Base-by-base conservation (phyloP, 73 alveolate genomes). In the Halteria grandinella region DNA sequence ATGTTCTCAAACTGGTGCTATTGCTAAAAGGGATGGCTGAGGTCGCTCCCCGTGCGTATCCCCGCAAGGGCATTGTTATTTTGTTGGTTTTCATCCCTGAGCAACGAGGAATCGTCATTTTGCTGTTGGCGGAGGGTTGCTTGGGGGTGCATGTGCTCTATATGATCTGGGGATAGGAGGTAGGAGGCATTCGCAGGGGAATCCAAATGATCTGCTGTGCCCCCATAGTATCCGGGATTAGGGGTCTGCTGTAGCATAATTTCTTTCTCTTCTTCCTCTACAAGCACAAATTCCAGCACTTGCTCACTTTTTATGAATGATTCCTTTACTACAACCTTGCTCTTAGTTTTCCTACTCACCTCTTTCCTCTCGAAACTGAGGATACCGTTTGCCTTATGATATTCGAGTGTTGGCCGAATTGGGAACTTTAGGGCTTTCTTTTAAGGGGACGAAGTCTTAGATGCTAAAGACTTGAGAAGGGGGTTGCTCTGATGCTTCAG, bases 241-340 rank as follows among this genome's bases (percentile, higher is more conserved):
- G 43, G 34, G 43, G 37, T 40, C 58, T 40, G 18, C 3, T 55
- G 21, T 39, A 40, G 43, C 37, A 60, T n/a, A n/a, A n/a, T n/a
- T n/a, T n/a, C 37, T 48, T 18, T 5, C 8, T 60, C 77, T 21
- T 60, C 77, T 29, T 60, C 77, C 4, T 60, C 77, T 37, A 40
- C 77, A 7, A 60, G 41, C 6, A 14, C 43, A 23, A 18, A 60
- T 11, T 60, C 77, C 24, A 40, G n/a, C 10, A 60, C 21, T 32
- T 40, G 15, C 27, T 60, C 77, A 6, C 37, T 14, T 37, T 60
- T 60, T 5, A 39, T 40, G 27, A 40, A 25, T 1, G 43, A 11
- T 18, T 60, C 77, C 20, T 60, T 60, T 5, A 6, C 7, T 37
- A 39, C 77, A 40, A 43, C 43, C 2, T 21, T 31, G 21, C 24